These are phyloP conservation scores for Rhizodiscina lignyota DNA, from an alignment of 495 filamentous ascomycete genomes.

Conservation along the genomic window DNA sequence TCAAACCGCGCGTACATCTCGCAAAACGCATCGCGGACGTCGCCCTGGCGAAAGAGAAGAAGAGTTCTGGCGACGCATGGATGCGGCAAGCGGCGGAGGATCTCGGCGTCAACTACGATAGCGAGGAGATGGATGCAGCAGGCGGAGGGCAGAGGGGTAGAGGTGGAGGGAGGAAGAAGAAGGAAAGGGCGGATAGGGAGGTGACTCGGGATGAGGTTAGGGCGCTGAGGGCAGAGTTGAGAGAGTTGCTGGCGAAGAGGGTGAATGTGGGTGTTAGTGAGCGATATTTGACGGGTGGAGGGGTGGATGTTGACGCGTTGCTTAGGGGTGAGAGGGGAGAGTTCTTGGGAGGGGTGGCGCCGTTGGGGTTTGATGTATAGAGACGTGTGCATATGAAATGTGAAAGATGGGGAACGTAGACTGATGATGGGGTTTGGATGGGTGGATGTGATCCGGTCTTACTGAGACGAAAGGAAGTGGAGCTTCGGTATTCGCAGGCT, in stretches of 20 bases:
- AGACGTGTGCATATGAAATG: too few relatives aligned
- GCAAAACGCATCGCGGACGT: constrained; percentile 77
- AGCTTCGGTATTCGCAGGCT: too few relatives aligned
- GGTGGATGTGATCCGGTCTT: too few relatives aligned
- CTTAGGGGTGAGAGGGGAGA: constrained; percentile 39
- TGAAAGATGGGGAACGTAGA: too few relatives aligned
- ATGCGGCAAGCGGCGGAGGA: constrained; percentile 74
- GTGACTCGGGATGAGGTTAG: constrained; percentile 56
- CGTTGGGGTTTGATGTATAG: constrained; percentile 25
- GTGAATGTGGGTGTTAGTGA: constrained; percentile 88
- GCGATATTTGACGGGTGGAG: constrained; percentile 65
- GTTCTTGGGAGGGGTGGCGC: constrained; percentile 49
- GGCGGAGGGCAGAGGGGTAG: constrained; percentile 43
- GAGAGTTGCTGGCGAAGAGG: constrained; percentile 48
- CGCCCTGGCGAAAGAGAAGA: constrained; percentile 69
- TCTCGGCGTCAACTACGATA: constrained; percentile 84
- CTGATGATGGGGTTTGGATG: too few relatives aligned
- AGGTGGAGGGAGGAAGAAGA: constrained; percentile 52
- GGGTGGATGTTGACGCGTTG: constrained; percentile 67
- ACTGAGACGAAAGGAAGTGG: too few relatives aligned
- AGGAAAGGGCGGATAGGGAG: constrained; percentile 50
- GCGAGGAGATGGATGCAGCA: constrained; percentile 55
- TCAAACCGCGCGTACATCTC: constrained; percentile 57
- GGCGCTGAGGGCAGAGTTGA: constrained; percentile 43
- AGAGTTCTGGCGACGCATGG: constrained; percentile 69